These are phyloP conservation scores for Pseudogymnoascus sp. DNA, from an alignment of 2,329 filamentous ascomycete genomes.

Conservation along the genomic window DNA sequence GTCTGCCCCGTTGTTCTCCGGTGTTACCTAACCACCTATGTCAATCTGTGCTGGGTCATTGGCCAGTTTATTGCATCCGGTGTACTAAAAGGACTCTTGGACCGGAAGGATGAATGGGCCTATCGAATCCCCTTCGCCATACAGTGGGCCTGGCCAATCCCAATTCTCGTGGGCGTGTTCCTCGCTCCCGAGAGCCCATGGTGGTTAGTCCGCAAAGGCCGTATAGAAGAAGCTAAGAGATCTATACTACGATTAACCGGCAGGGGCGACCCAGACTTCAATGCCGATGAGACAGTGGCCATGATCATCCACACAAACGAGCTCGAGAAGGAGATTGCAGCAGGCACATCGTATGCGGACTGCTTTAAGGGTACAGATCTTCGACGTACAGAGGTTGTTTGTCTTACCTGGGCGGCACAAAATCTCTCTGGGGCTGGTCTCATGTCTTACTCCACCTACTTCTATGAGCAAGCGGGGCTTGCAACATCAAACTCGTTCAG, in stretches of 20 bases:
- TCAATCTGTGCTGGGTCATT: conserved; percentile 46
- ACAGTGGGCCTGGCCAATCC: conserved; percentile 41
- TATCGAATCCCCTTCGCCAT: conserved; percentile 39
- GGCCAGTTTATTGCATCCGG: conserved; percentile 41
- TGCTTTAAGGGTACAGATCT: conserved; percentile 41
- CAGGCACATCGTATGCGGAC: conserved; percentile 39
- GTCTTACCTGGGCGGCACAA: conserved; percentile 53
- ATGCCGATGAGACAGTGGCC: conserved; percentile 29
- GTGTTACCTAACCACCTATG: conserved; percentile 35
- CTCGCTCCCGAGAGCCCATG: conserved; percentile 40
- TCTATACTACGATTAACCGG: conserved; percentile 27
- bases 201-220: conserved; percentile 38
- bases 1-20: conserved; percentile 26
- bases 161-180: conserved; percentile 34
- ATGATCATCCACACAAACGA: conserved; percentile 48
- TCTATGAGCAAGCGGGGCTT: conserved; percentile 36
- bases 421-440: conserved; percentile 37
- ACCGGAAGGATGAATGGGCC: conserved; percentile 35
- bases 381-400: conserved; percentile 43
- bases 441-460: conserved; percentile 1
- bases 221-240: conserved; percentile 34
- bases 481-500: conserved; percentile 41
- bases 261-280: conserved; percentile 15
- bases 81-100: conserved; percentile 35
- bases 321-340: conserved; percentile 37